These are phyloP conservation scores for Amaranthus cruentus DNA, from an alignment of 148 eudicot genomes.

Conservation along the genomic window DNA sequence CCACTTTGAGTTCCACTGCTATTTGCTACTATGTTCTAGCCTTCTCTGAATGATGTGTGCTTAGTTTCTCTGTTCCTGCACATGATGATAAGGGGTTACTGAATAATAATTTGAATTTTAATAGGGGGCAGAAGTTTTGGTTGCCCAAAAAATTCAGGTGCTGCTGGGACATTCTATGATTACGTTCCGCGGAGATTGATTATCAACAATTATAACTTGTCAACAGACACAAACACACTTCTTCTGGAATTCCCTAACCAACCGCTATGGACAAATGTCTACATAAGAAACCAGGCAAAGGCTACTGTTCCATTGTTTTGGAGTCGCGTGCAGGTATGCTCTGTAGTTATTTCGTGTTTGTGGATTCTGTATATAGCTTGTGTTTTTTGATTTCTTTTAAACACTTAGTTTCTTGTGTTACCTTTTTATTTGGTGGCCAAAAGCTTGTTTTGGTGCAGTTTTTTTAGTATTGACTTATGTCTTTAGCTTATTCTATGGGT, in stretches of 20 bases:
- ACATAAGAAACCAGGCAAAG: slow-evolving; percentile 59
- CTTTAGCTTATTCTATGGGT: not conserved
- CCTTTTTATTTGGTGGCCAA: not conserved
- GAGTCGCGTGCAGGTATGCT: slow-evolving; percentile 91
- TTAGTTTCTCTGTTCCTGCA: slow-evolving; percentile 13
- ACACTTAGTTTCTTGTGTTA: not conserved
- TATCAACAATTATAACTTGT: slow-evolving; percentile 60
- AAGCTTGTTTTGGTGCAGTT: not conserved
- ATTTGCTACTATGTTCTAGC: not conserved
- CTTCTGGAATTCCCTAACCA: slow-evolving; percentile 78
- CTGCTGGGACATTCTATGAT: slow-evolving; percentile 91
- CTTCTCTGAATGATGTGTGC: not conserved
- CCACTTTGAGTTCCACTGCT: not conserved
- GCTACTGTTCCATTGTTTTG: slow-evolving; percentile 83
- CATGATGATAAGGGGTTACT: slow-evolving; percentile 1
- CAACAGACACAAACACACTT: slow-evolving; percentile 85
- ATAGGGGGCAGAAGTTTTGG: slow-evolving; percentile 89
- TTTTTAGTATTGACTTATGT: not conserved
- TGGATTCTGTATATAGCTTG: not conserved
- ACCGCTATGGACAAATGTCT: slow-evolving; percentile 82
- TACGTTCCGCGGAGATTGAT: slow-evolving; percentile 65
- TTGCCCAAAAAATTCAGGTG: slow-evolving; percentile 83
- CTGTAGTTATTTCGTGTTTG: not conserved
- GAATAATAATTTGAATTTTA: not conserved
- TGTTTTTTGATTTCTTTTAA: not conserved